A percentile compares a stretch with the other conserved stretches of the same genome.
Conservation (phyloP, 2,329 filamentous ascomycete species). For the Blastomyces silverae region DNA sequence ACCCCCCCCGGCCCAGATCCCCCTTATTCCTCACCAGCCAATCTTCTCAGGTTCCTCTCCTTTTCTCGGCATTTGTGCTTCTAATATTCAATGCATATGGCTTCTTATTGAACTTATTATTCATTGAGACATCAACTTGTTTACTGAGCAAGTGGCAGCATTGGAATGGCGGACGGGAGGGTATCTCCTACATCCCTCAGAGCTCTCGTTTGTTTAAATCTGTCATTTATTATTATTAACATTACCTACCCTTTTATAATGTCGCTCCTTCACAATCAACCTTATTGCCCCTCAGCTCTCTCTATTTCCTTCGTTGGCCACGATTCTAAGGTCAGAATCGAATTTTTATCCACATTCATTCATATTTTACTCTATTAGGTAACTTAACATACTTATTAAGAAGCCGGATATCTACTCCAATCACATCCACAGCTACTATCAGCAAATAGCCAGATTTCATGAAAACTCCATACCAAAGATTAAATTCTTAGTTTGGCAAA, state of each 20-base stretch:
- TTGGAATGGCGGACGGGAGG: background rate
- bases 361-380: background rate
- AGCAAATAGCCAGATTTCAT: background rate
- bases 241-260: background rate
- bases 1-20: too few species aligned
- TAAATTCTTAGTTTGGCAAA: background rate
- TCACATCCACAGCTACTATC: background rate
- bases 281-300: background rate
- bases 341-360: background rate
- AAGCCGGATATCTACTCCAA: background rate
- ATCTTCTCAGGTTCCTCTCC: background rate
- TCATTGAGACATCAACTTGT: background rate
- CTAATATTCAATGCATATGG: background rate
- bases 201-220: background rate
- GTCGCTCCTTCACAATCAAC: background rate
- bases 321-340: background rate
- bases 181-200: background rate
- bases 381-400: background rate
- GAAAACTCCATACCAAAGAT: background rate
- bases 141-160: background rate
- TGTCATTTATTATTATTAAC: background rate
- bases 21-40: background rate
- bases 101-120: background rate
- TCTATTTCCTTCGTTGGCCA: background rate
- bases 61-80: background rate